Conservation (phyloP, 2,329 filamentous ascomycete species). For the Mycosphaerella sp. region DNA sequence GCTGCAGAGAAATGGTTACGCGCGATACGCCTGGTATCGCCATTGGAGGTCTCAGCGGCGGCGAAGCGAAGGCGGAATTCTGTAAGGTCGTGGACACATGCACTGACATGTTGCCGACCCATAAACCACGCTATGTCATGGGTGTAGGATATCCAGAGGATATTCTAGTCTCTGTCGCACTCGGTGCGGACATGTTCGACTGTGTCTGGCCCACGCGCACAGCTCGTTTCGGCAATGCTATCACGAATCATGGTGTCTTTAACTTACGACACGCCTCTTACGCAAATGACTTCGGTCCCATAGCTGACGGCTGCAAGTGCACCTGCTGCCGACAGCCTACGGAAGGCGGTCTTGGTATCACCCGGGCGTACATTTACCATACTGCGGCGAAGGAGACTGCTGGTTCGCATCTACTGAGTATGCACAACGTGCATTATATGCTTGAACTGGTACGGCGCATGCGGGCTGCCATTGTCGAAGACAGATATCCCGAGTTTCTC, state of each 20-base stretch:
- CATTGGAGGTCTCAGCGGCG: conserved; percentile 89
- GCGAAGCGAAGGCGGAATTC: conserved; percentile 89
- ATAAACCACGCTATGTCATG: conserved; percentile 99
- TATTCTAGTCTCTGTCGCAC: conserved; percentile 81
- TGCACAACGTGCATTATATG: conserved; percentile 95
- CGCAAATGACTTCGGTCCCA: conserved; percentile 71
- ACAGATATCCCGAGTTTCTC: conserved; percentile 68
- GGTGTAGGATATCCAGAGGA: conserved; percentile 96
- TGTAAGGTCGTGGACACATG: conserved; percentile 80
- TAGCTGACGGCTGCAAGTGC: conserved; percentile 79
- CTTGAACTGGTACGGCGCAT: conserved; percentile 72
- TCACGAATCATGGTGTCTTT: conserved; percentile 73
- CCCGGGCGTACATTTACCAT: conserved; percentile 85
- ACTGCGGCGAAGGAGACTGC: conserved; percentile 91
- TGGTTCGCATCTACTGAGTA: conserved; percentile 75
- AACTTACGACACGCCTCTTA: conserved; percentile 75
- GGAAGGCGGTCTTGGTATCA: conserved; percentile 67
- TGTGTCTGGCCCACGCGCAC: conserved; percentile 98
- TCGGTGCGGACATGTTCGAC: conserved; percentile 99
- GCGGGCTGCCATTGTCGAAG: conserved; percentile 52
- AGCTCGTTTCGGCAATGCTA: conserved; percentile 89
- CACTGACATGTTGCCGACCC: conserved; percentile 73
- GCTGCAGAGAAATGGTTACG: conserved; percentile 78
- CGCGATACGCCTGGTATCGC: conserved; percentile 93
- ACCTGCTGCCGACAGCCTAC: conserved; percentile 64